A percentile compares a stretch with the other conserved stretches of the same genome.
phyloP scores from a whole-genome alignment of 257 asterid species.

The Echites panduratus region DNA sequence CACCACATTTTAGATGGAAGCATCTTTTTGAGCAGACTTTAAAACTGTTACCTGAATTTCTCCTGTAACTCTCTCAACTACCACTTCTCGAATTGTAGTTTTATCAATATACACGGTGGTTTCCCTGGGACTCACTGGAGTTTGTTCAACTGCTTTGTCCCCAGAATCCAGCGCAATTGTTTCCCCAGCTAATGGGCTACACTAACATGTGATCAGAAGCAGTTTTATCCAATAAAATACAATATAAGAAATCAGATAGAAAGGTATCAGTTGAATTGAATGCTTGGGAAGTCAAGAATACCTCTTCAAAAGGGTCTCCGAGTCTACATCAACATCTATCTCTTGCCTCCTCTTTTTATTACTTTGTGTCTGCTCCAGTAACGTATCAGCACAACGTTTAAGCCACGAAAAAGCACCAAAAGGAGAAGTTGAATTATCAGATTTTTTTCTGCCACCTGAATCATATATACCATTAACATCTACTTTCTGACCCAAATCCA shows the following conservation, averaged over 20 bases:
- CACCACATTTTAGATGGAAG: not conserved
- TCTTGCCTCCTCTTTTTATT: conserved; percentile 62
- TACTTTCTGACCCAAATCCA: conserved; percentile 31
- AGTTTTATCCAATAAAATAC: not conserved
- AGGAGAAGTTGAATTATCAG: conserved; percentile 50
- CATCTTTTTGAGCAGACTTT: not conserved
- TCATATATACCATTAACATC: conserved; percentile 40
- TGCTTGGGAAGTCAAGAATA: conserved; percentile 15
- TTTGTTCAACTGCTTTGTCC: conserved; percentile 22
- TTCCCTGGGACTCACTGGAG: conserved; percentile 36
- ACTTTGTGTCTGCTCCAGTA: conserved; percentile 63
- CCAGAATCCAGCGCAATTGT: conserved; percentile 29
- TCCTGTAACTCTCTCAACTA: conserved; percentile 32
- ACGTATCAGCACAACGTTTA: conserved; percentile 81
- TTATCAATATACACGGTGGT: conserved; percentile 67
- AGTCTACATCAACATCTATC: conserved; percentile 25
- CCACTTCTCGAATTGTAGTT: conserved; percentile 61
- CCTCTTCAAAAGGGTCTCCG: conserved; percentile 40
- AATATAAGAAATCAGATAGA: not conserved
- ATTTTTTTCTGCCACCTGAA: conserved; percentile 27
- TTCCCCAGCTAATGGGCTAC: conserved; percentile 28
- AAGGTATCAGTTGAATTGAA: not conserved
- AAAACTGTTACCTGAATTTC: conserved; percentile 39
- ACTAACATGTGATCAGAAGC: conserved; percentile 19
- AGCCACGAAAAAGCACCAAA: conserved; percentile 78